Evolutionary conservation across 2,329 filamentous ascomycete species (phyloP).

Genomic region (Penicillium sclerotiorum): DNA sequence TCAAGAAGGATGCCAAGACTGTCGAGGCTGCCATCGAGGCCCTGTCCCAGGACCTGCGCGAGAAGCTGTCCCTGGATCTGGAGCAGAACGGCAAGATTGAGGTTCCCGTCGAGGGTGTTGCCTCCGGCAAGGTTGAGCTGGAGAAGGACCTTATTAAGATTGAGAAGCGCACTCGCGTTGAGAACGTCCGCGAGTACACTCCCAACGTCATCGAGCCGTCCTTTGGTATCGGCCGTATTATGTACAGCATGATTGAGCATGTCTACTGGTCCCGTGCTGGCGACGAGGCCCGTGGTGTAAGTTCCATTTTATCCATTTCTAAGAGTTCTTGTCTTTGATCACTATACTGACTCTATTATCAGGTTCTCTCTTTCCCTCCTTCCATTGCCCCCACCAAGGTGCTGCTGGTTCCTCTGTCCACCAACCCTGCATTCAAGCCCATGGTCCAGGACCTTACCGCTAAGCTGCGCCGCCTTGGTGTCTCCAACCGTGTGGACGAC

Average conservation of each 20-base stretch:
- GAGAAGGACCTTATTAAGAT: slow-evolving; percentile 78
- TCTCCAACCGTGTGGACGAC: slow-evolving; percentile 86
- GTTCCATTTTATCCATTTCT: slow-evolving; percentile 41
- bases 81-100: slow-evolving; percentile 72
- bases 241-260: slow-evolving; percentile 93
- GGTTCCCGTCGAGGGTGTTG: slow-evolving; percentile 70
- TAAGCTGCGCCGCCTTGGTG: slow-evolving; percentile 72
- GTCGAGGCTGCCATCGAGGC: slow-evolving; percentile 78
- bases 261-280: slow-evolving; percentile 88
- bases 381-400: slow-evolving; percentile 92
- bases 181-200: slow-evolving; percentile 86
- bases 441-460: slow-evolving; percentile 71
- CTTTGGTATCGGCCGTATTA: slow-evolving; percentile 92
- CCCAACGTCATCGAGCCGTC: slow-evolving; percentile 97
- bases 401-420: slow-evolving; percentile 84
- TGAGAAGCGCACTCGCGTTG: slow-evolving; percentile 77
- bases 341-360: slow-evolving; percentile 14
- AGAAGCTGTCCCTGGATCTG: slow-evolving; percentile 75
- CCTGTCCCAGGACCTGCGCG: slow-evolving; percentile 77
- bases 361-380: slow-evolving; percentile 74
- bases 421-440: slow-evolving; percentile 78
- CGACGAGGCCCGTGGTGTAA: slow-evolving; percentile 83
- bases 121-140: slow-evolving; percentile 75
- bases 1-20: slow-evolving; percentile 90
- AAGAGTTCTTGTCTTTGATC: background rate